These are phyloP conservation scores for Diaporthe vexans DNA, from an alignment of 2,329 filamentous ascomycete genomes.

Conservation along the genomic window DNA sequence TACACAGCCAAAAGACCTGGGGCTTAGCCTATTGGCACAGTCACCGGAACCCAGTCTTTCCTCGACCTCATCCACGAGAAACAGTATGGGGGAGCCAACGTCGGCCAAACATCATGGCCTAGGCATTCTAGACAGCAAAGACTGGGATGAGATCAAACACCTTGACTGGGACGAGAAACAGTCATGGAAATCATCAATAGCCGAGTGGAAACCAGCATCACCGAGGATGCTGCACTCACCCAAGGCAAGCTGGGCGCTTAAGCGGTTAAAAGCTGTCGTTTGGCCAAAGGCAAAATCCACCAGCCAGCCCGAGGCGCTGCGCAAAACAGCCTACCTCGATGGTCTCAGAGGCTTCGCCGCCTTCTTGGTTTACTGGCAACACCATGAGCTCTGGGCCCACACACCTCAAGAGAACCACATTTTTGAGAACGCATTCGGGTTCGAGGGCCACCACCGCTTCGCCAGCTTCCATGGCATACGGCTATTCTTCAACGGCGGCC, in stretches of 20 bases:
- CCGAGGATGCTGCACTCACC: slow-evolving; percentile 36
- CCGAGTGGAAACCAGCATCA: slow-evolving; percentile 47
- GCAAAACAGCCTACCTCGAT: slow-evolving; percentile 73
- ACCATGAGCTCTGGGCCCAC: slow-evolving; percentile 72
- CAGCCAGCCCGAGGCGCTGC: slow-evolving; percentile 48
- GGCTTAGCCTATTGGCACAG: slow-evolving; percentile 33
- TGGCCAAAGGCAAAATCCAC: slow-evolving; percentile 39
- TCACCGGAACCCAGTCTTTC: slow-evolving; percentile 29
- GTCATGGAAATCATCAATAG: slow-evolving; percentile 42
- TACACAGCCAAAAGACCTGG: slow-evolving; percentile 37
- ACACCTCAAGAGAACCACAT: slow-evolving; percentile 51
- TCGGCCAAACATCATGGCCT: slow-evolving; percentile 45
- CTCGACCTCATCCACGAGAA: slow-evolving; percentile 20
- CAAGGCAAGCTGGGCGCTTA: slow-evolving; percentile 35
- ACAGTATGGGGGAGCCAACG: slow-evolving; percentile 47
- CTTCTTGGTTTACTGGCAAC: slow-evolving; percentile 74
- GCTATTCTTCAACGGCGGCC: slow-evolving; percentile 72
- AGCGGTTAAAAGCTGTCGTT: slow-evolving; percentile 37
- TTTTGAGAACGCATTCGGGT: slow-evolving; percentile 69
- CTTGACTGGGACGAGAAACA: slow-evolving; percentile 44
- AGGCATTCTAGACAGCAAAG: slow-evolving; percentile 52
- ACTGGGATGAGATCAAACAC: slow-evolving; percentile 53
- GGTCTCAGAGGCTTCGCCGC: slow-evolving; percentile 77
- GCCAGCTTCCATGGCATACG: slow-evolving; percentile 69
- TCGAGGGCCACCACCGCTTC: slow-evolving; percentile 63